Evolutionary conservation across 371 early-diverging fungal species (phyloP), one percentile per base, ranked within the genome.

Genomic region (Mortierella sp.): DNA sequence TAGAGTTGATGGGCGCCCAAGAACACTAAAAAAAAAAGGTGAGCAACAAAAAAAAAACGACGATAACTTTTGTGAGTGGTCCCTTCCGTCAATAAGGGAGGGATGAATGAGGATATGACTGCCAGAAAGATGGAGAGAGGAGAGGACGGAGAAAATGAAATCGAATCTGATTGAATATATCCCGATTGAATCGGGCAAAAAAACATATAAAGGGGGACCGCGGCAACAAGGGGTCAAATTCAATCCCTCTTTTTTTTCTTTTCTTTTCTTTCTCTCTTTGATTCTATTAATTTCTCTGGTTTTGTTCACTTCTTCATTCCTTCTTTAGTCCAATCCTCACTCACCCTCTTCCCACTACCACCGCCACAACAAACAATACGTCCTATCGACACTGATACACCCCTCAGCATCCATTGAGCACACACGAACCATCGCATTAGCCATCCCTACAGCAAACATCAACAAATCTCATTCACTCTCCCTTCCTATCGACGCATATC

Each of bases 1-100:
- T 60, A 60, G 32, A 60, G 60, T 60, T 60, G 60, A 60, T 32
- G 60, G 60, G 60, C 60, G 60, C 60, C 60, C 60, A 60, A 60
- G 56, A 55, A n/a, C n/a, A 55, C 16, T 5, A 60, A 12, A 32
- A 32, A 60, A 14, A 14, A 29, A 29, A 16, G 29, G 18, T 60
- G 60, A 60, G 60, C 60, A 60, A 18, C 55, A 55, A 55, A 27
- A 29, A n/a, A 60, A 60, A 16, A 60, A 29, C 12, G 16, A 60
- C 60, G 60, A 65, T 65, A 41, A 38, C 18, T 35, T 32, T 65
- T 65, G 60, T 60, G 65, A 65, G 65, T 65, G 65, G 65, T 65
- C 10, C 35, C 21, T 27, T 5, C 27, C 27, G 38, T 65, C 41
- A 65, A 65, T 65, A 65, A 65, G 65, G 24, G 65, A 38, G 35